A percentile compares a stretch with the other conserved stretches of the same genome.
These are phyloP conservation scores for Kodamaea arcana DNA, from an alignment of 1,139 yeast genomes.

Conservation along the genomic window DNA sequence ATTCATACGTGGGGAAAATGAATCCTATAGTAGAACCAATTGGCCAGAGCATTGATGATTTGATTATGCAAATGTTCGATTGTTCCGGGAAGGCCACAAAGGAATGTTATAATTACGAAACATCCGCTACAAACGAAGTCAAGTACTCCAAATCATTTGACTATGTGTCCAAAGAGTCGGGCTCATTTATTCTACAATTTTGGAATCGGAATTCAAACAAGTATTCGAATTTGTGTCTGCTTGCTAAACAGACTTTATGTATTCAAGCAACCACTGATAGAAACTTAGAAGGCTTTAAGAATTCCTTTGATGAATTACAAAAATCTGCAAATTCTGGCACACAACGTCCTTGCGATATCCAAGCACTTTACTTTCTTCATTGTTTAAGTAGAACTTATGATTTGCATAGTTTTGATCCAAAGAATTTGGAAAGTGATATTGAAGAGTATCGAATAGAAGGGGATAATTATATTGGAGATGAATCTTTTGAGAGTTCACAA, in stretches of 20 bases:
- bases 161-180: constrained; percentile 15
- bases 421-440: constrained; percentile 14
- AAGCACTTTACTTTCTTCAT: constrained; percentile 20
- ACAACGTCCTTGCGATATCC: constrained; percentile 13
- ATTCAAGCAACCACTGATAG: constrained; percentile 18
- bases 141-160: constrained; percentile 7
- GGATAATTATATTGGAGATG: constrained; percentile 3
- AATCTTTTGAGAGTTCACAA: constrained; percentile 1
- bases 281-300: constrained; percentile 14
- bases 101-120: constrained; percentile 25
- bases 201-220: constrained; percentile 17
- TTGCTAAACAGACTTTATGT: constrained; percentile 16
- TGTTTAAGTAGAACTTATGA: constrained; percentile 18
- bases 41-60: constrained; percentile 16
- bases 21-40: neutral
- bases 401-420: constrained; percentile 18
- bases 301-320: constrained; percentile 11
- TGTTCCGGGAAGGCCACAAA: constrained; percentile 25
- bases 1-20: constrained; percentile 7
- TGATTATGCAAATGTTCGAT: constrained; percentile 24
- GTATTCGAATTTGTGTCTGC: constrained; percentile 15
- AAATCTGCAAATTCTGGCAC: constrained; percentile 6
- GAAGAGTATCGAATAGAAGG: constrained; percentile 12
- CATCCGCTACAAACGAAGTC: constrained; percentile 16
- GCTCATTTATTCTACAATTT: constrained; percentile 15